Evolutionary conservation across 2,329 filamentous ascomycete genomes (phyloP), one percentile per base, ranked within the genome.

Genomic region (Calonectria hawksworthii): DNA sequence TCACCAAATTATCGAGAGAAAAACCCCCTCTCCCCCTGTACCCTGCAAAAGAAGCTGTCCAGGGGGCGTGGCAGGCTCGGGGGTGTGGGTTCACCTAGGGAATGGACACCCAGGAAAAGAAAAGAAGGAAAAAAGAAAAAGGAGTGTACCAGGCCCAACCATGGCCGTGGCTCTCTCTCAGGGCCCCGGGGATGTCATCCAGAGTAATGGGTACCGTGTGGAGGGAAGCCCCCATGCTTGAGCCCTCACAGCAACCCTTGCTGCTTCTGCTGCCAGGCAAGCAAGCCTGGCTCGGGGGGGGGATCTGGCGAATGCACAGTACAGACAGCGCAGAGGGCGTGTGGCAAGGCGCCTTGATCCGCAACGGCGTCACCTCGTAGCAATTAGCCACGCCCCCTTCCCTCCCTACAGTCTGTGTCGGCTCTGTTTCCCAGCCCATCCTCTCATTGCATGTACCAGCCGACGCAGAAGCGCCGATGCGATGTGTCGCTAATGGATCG

Each of bases 121-220:
- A 63, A 34, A 63, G 54, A 50, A 30, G 54, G 10, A 70, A 68
- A 64, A 32, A 26, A 8, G 44, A 50, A 64, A 65, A 63, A 44
- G 47, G 70, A 64, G 56, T 59, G 72, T 79, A 74, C 78, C 73
- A 77, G 64, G 70, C 78, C 72, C 74, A 74, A 77, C 76, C 78
- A 70, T 80, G 79, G 76, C 74, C 64, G 75, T 77, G 72, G 76
- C 78, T 77, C 38, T 65, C 72, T 38, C 54, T 69, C 74, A 78
- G 73, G 74, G 78, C 72, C 72, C 74, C 72, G 68, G 44, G 44
- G 76, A 73, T 73, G 74, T 72, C 77, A 72, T 72, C 72, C 75
- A 78, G 74, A 70, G 44, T 28, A 21, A 65, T 50, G 61, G 61
- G 63, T 66, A 50, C 63, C 41, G 47, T 41, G 51, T 38, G 65